Evolutionary conservation across 768 basidiomycete species (phyloP), one percentile per base, ranked within the genome.

Genomic region (Xerocomellus amylosporus): DNA sequence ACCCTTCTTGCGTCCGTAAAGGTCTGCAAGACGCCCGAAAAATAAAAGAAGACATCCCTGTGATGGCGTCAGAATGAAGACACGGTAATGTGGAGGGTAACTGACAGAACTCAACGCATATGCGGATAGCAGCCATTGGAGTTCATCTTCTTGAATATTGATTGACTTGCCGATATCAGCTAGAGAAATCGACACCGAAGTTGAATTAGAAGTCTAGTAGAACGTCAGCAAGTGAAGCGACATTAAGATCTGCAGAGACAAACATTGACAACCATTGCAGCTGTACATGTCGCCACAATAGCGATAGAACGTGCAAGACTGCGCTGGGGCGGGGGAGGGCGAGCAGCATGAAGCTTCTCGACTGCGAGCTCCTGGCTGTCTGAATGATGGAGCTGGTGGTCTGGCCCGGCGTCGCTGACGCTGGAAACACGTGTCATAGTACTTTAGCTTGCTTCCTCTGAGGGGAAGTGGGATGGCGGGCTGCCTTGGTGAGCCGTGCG

Each of bases 21-120:
- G 71, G 66, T 93, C 92, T 2, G 90, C 89, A 2, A 93, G 68
- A n/a, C 90, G 77, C 0, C 92, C 92, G 26, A 82, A 84, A 13
- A 90, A 78, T 10, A 93, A 75, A 4, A 93, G 78, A 12, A 93
- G 74, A 61, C 91, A 93, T 8, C 86, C 89, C 89, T 90, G 19
- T 28, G 20, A n/a, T n/a, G 34, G 10, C 13, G 36, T 69, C 28
- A 63, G 58, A 36, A 48, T 8, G 31, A 34, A 20, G 36, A 0
- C 9, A 2, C 8, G 14, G 6, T 4, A 5, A 33, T 15, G 20
- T 45, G n/a, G 33, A n/a, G 54, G 64, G 31, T 41, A 30, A 70
- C 76, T n/a, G 13, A 86, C 86, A 12, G 84, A 85, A 61, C 82
- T 86, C 51, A 90, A 67, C 1, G 87, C 72, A 62, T 85, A 90